A percentile compares a stretch with the other conserved stretches of the same genome.
Conservation (phyloP, 208 protist species). For the Crithidia sp. region DNA sequence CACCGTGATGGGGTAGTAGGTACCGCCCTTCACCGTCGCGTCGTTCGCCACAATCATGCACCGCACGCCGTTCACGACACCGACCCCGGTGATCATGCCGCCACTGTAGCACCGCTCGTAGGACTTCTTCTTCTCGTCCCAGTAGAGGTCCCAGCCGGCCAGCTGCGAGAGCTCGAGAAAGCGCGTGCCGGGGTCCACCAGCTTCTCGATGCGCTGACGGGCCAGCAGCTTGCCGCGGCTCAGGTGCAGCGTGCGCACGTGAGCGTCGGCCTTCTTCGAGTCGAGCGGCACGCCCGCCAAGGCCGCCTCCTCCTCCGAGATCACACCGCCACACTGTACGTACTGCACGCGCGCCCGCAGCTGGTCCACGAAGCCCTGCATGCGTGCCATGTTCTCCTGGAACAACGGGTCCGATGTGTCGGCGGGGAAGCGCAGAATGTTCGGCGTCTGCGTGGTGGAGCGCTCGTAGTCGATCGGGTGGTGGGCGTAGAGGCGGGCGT, state of each 20-base stretch:
- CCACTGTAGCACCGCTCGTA: constrained; percentile 84
- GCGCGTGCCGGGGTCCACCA: constrained; percentile 91
- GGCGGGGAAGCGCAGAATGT: constrained; percentile 58
- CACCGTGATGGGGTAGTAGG: constrained; percentile 98
- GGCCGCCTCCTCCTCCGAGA: constrained; percentile 23
- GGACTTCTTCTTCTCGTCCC: constrained; percentile 50
- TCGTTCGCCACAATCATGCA: constrained; percentile 98
- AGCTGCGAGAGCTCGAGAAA: constrained; percentile 97
- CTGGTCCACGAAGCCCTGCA: constrained; percentile 53
- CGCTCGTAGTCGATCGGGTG: constrained; percentile 61
- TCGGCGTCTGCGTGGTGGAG: constrained; percentile 33
- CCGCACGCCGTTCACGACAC: constrained; percentile 75
- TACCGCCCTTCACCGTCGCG: constrained; percentile 97
- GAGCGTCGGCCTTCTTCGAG: constrained; percentile 29
- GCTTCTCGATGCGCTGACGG: constrained; percentile 90
- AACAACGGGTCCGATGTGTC: constrained; percentile 41
- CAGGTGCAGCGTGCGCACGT: constrained; percentile 35
- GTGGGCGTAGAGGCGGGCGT: constrained; percentile 37
- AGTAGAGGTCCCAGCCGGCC: constrained; percentile 94
- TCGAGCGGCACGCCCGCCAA: constrained; percentile 15
- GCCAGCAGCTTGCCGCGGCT: constrained; percentile 89
- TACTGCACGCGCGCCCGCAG: constrained; percentile 42
- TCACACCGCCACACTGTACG: constrained; percentile 36
- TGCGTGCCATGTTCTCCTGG: constrained; percentile 53
- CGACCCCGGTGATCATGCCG: constrained; percentile 96